Evolutionary conservation across 2,329 filamentous ascomycete species (phyloP).

Genomic region (Ceratocystis eucalypticola): DNA sequence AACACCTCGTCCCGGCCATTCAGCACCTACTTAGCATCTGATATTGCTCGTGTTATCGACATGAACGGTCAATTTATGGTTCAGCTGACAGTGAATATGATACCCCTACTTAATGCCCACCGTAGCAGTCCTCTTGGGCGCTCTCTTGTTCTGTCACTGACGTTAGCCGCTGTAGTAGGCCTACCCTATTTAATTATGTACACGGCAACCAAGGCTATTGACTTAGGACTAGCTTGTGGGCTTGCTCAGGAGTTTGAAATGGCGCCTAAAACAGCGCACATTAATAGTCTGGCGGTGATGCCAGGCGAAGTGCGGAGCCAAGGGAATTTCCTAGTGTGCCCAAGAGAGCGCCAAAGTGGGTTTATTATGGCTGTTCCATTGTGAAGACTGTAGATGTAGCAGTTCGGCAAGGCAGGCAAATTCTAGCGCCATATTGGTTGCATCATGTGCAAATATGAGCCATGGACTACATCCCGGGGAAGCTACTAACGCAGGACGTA

Average conservation of each 20-base stretch:
- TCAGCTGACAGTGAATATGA: conserved; percentile 25
- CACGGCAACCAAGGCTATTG: conserved; percentile 26
- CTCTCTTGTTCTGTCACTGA: conserved; percentile 23
- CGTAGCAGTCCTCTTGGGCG: not conserved
- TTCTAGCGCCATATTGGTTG: conserved; percentile 3
- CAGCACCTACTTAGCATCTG: conserved; percentile 23
- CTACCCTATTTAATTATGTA: conserved; percentile 26
- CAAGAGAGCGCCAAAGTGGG: conserved; percentile 18
- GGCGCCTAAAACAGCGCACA: conserved; percentile 20
- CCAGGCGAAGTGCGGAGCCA: conserved; percentile 25
- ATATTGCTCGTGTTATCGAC: conserved; percentile 25
- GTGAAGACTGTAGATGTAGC: conserved; percentile 2
- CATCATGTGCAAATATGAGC: not conserved
- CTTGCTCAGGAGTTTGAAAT: conserved; percentile 25
- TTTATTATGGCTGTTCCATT: not conserved
- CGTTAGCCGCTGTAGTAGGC: conserved; percentile 23
- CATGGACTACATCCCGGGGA: conserved; percentile 1
- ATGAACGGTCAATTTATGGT: conserved; percentile 28
- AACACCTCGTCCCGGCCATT: conserved; percentile 24
- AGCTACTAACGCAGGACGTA: not conserved
- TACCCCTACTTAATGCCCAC: conserved; percentile 22
- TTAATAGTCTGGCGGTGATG: conserved; percentile 25
- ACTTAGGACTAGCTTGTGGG: conserved; percentile 23
- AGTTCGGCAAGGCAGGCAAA: not conserved
- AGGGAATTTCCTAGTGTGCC: conserved; percentile 20